Evolutionary conservation across 2,329 filamentous ascomycete genomes (phyloP), one percentile per base, ranked within the genome.

Genomic region (Hymenotorrendiella dingleyae): DNA sequence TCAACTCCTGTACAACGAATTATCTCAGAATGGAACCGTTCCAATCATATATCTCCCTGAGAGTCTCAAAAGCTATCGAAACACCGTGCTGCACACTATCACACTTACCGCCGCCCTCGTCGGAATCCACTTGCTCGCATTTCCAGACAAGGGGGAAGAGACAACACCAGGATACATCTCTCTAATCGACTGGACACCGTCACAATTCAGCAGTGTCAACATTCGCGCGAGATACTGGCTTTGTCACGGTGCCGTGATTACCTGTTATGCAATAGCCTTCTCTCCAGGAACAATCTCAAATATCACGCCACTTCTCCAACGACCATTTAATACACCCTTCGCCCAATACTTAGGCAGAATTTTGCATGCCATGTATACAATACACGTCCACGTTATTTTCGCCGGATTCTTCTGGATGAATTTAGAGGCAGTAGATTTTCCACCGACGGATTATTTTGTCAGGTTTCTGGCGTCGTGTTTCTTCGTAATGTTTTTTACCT

Each of bases 331-430:
- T 43, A 64, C 63, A 4, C 57, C 63, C 0, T 49, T 73, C 6
- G 68, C 69, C 11, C 73, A 74, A 50, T 79, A 78, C 56, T 67
- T 74, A 12, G 75, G 70, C 6, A 66, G 69, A 27, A 70, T 78
- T 49, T 75, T 71, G 43, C 78, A 72, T 48, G 70, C 74, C 3
- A 62, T 79, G 7, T 78, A 79, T 53, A 64, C 79, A n/a, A 65
- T 74, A 6, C 75, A 79, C 51, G 73, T 73, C 0, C 68, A 66
- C 4, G 59, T 73, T 8, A 54, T 74, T 11, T 65, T 62, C 11
- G 35, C 42, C 9, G 16, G 64, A 34, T 32, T 26, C 6, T 42
- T 26, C 23, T 17, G 23, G 11, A 40, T 46, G 35, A 17, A 24
- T 21, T 16, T 27, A 10, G 27, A 32, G 17, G 22, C 30, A 8